Conservation (phyloP, 164 flowering plant genomes). For the Santalum album region DNA sequence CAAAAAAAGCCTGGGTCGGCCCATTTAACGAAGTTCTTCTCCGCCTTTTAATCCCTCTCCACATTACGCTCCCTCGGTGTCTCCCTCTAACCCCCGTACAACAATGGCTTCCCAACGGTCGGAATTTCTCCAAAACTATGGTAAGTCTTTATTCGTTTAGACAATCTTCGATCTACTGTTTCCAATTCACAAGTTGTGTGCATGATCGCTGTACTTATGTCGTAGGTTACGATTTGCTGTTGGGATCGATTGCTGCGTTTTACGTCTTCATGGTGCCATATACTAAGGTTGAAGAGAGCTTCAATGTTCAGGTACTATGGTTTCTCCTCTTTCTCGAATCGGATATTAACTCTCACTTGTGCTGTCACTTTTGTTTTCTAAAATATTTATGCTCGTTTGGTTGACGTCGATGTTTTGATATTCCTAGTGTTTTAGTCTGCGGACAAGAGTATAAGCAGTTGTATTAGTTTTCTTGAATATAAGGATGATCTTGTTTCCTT, state of each 20-base stretch:
- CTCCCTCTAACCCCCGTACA: not conserved
- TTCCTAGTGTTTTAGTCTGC: no score
- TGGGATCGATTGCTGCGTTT: constrained; percentile 78
- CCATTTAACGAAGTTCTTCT: no score
- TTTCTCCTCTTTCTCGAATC: not conserved
- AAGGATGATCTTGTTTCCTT: no score
- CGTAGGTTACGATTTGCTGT: constrained; percentile 71
- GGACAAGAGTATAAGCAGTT: no score
- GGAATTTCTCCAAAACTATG: constrained; percentile 18
- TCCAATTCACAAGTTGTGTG: not conserved
- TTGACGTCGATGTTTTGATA: no score
- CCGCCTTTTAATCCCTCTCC: no score
- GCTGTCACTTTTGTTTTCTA: no score
- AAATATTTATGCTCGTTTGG: no score
- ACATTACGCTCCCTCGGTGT: not conserved
- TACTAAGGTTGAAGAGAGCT: constrained; percentile 98
- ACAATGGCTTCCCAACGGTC: constrained; percentile 20
- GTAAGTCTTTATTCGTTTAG: not conserved
- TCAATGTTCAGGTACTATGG: constrained; percentile 78
- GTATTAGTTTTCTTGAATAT: no score
- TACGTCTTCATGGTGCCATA: constrained; percentile 78
- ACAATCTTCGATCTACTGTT: no score
- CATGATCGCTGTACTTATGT: constrained; percentile 5
- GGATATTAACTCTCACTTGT: no score
- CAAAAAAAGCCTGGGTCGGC: no score